A percentile compares a stretch with the other conserved stretches of the same genome.
These are phyloP conservation scores for Epichloe elymi DNA, from an alignment of 2,329 filamentous ascomycete genomes.

Conservation along the genomic window DNA sequence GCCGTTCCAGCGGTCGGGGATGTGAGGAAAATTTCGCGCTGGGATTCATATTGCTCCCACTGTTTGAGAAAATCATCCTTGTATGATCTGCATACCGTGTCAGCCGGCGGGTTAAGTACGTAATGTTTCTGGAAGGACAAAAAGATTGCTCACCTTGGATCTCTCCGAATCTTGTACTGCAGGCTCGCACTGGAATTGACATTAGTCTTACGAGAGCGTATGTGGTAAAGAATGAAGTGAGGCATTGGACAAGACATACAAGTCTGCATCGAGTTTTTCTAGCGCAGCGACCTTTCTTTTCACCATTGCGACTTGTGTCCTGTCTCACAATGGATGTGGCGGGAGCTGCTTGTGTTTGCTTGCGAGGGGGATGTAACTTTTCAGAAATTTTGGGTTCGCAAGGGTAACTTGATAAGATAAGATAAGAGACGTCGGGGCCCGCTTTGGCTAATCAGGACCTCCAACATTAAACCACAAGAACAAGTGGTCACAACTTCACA, in stretches of 20 bases:
- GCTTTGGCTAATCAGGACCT: not conserved
- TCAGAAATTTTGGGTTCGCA: conserved; percentile 1
- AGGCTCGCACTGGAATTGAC: conserved; percentile 51
- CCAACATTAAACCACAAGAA: too few relatives aligned
- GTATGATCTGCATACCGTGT: conserved; percentile 51
- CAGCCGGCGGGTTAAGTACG: conserved; percentile 3
- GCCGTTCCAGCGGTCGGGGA: conserved; percentile 67
- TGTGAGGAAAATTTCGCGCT: conserved; percentile 81
- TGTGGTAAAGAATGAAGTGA: not conserved
- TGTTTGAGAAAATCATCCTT: conserved; percentile 78
- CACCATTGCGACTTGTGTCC: conserved; percentile 43
- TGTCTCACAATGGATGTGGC: not conserved
- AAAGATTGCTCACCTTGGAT: conserved; percentile 50
- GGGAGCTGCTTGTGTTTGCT: not conserved
- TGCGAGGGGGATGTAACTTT: not conserved
- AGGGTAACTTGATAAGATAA: conserved; percentile 1
- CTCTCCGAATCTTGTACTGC: conserved; percentile 81
- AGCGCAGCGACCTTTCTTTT: conserved; percentile 85
- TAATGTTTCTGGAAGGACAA: conserved; percentile 3
- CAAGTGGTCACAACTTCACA: too few relatives aligned
- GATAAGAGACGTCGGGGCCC: not conserved
- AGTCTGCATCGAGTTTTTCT: conserved; percentile 88
- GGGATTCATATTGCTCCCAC: conserved; percentile 82
- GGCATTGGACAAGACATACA: conserved; percentile 33
- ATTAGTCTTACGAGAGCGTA: not conserved